Conservation (phyloP, 2,329 filamentous ascomycete species). For the Chaetomiaceae sp. region DNA sequence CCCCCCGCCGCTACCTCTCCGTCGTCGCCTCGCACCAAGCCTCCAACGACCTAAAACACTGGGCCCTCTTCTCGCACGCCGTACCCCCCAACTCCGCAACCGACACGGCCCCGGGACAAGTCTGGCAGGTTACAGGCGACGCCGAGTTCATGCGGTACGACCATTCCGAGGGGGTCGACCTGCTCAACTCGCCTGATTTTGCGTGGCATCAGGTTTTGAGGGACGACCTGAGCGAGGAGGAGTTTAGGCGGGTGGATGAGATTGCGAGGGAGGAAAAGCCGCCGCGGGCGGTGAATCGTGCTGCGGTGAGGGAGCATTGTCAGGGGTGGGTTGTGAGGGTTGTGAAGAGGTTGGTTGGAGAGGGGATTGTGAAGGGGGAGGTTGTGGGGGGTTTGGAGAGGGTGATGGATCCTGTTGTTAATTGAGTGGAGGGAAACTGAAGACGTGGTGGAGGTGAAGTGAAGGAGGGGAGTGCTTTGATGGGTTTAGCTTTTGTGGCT, state of each 20-base stretch:
- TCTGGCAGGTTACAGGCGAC: conserved; percentile 10
- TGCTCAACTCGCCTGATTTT: not conserved
- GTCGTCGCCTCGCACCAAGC: conserved; percentile 5
- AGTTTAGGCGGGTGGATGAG: not conserved
- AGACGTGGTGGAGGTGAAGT: too few species aligned
- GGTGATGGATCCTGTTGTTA: conserved; percentile 13
- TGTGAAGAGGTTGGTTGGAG: not conserved
- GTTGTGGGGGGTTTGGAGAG: not conserved
- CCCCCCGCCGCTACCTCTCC: not conserved
- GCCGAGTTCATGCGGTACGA: conserved; percentile 7
- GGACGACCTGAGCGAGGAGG: not conserved
- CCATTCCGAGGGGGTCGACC: not conserved
- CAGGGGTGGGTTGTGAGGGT: conserved; percentile 9
- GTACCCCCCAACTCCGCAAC: not conserved
- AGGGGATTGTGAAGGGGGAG: not conserved
- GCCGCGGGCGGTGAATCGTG: conserved; percentile 5
- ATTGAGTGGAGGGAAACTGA: too few species aligned
- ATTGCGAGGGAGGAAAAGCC: not conserved
- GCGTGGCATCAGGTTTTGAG: conserved; percentile 8
- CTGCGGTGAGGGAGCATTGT: conserved; percentile 7
- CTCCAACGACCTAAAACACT: conserved; percentile 2
- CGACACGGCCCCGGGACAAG: not conserved
- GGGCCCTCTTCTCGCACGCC: not conserved
- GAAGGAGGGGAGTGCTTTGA: too few species aligned
- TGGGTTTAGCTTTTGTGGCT: too few species aligned